Percentiles rank a stretch among this genome's conserved stretches.
Evolutionary conservation across 202 grass and related monocot species (phyloP).

Genomic region (Carex sylvatica): DNA sequence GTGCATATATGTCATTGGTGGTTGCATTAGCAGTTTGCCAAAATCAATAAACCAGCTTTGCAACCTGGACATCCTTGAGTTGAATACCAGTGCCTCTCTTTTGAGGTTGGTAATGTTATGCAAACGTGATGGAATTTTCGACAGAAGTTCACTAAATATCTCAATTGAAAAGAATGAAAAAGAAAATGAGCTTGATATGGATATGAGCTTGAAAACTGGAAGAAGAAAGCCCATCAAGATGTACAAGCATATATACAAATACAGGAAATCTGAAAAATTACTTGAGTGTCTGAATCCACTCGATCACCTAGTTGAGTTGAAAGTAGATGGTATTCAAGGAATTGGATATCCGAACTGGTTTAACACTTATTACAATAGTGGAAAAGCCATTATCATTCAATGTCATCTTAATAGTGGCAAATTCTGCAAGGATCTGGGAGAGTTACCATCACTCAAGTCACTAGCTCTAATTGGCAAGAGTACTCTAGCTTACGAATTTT

Average conservation of each 20-base stretch:
- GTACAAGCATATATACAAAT: neutral
- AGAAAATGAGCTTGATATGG: too few species aligned
- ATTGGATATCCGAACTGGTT: constrained; percentile 9
- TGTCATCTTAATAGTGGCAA: neutral
- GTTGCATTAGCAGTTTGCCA: neutral
- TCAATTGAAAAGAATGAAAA: neutral
- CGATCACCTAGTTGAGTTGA: neutral
- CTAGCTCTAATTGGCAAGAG: neutral
- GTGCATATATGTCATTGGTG: neutral
- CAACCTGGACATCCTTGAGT: constrained; percentile 14
- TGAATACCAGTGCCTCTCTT: neutral
- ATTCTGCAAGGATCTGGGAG: neutral
- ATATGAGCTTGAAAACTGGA: too few species aligned
- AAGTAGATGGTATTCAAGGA: neutral
- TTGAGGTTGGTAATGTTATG: neutral
- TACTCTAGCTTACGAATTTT: neutral
- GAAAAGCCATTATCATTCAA: neutral
- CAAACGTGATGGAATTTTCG: neutral
- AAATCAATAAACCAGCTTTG: constrained; percentile 20
- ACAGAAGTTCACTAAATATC: constrained; percentile 14
- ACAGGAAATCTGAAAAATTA: constrained; percentile 10
- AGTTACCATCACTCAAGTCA: too few species aligned
- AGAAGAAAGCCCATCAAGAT: too few species aligned
- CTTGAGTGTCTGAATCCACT: neutral
- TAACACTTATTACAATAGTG: neutral